Conservation (phyloP, 2,329 filamentous ascomycete species). For the Aspergillus sp. region DNA sequence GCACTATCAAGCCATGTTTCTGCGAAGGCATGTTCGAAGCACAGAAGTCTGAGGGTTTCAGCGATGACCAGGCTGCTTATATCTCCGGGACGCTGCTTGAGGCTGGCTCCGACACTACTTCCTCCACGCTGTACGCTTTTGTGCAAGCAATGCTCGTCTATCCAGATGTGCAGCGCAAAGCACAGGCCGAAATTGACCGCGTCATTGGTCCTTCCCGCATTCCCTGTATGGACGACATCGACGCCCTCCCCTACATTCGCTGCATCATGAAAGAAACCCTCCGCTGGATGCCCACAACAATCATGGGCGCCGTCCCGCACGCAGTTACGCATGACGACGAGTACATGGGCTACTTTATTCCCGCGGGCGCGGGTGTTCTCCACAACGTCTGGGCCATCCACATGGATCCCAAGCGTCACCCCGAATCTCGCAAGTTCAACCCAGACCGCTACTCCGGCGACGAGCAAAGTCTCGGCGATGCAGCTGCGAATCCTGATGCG, state of each 20-base stretch:
- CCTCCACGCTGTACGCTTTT: slow-evolving; percentile 42
- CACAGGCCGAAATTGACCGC: slow-evolving; percentile 32
- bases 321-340: slow-evolving; percentile 43
- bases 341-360: slow-evolving; percentile 45
- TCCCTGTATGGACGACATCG: slow-evolving; percentile 27
- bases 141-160: slow-evolving; percentile 45
- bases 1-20: slow-evolving; percentile 25
- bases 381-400: slow-evolving; percentile 42
- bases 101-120: slow-evolving; percentile 47
- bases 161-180: slow-evolving; percentile 37
- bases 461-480: slow-evolving; percentile 29
- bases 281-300: slow-evolving; percentile 38
- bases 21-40: slow-evolving; percentile 18
- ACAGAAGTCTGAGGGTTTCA: slow-evolving; percentile 27
- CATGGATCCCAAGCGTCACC: slow-evolving; percentile 35
- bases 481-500: slow-evolving; percentile 29
- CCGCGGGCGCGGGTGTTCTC: slow-evolving; percentile 42
- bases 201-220: slow-evolving; percentile 24
- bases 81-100: slow-evolving; percentile 29
- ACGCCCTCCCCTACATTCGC: slow-evolving; percentile 27
- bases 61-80: slow-evolving; percentile 29
- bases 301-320: slow-evolving; percentile 42
- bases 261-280: slow-evolving; percentile 29
- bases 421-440: slow-evolving; percentile 33
- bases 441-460: slow-evolving; percentile 30